Conservation (phyloP, 176 grass and related monocot genomes). For the Oryza brachyantha region DNA sequence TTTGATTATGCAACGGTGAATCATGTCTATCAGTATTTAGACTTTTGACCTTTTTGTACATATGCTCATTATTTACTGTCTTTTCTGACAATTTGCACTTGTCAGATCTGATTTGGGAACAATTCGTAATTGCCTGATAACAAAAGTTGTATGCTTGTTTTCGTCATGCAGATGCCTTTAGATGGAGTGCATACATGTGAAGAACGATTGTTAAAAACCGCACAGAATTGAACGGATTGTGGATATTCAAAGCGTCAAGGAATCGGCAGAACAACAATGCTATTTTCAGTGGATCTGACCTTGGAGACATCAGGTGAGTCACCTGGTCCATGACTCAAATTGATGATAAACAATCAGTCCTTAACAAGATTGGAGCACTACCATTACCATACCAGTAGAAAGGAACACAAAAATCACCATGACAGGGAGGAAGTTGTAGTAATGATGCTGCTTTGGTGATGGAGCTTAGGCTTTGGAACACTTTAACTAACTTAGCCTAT, state of each 20-base stretch:
- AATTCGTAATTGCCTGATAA: background rate
- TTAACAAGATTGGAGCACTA: background rate
- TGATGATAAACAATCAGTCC: background rate
- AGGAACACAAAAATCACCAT: slow-evolving; percentile 33
- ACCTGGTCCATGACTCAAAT: slow-evolving; percentile 19
- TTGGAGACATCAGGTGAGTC: slow-evolving; percentile 26
- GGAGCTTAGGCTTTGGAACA: slow-evolving; percentile 30
- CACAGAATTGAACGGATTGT: background rate
- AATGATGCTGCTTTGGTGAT: slow-evolving; percentile 39
- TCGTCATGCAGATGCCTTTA: background rate
- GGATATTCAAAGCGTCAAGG: slow-evolving; percentile 23
- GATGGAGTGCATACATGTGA: background rate
- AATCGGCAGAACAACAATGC: background rate
- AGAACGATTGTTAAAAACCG: slow-evolving; percentile 1
- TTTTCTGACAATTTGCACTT: background rate
- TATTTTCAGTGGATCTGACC: slow-evolving; percentile 1
- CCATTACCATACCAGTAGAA: slow-evolving; percentile 19
- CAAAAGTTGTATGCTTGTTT: background rate
- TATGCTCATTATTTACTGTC: background rate
- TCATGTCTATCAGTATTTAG: slow-evolving; percentile 11
- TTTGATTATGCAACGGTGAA: slow-evolving; percentile 12
- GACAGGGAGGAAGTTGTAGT: slow-evolving; percentile 26
- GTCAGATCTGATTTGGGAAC: background rate
- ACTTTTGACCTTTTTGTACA: slow-evolving; percentile 11
- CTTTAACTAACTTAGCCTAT: slow-evolving; percentile 46